Evolutionary conservation across 2,329 filamentous ascomycete genomes (phyloP).

Genomic region (Fusarium sp.): DNA sequence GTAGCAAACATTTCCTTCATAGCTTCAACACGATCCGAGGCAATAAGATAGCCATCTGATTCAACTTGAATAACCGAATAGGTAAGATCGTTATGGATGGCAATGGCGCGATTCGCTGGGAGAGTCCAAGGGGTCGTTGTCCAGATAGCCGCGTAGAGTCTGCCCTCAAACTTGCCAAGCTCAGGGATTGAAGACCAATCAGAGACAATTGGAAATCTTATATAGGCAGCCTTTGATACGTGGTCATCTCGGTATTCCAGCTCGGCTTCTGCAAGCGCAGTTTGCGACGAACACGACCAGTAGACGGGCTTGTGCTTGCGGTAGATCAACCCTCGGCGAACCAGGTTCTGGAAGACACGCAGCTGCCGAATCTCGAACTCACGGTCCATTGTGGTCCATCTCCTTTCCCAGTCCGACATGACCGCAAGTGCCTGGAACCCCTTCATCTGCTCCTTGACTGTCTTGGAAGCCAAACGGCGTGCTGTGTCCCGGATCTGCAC

Average conservation of each 20-base stretch:
- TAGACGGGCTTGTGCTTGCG: slow-evolving; percentile 87
- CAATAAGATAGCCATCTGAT: slow-evolving; percentile 77
- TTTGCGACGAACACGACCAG: slow-evolving; percentile 86
- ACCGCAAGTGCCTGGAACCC: slow-evolving; percentile 82
- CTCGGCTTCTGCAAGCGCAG: slow-evolving; percentile 87
- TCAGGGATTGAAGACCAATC: slow-evolving; percentile 52
- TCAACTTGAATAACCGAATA: slow-evolving; percentile 78
- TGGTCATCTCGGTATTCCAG: slow-evolving; percentile 87
- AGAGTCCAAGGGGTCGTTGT: slow-evolving; percentile 99
- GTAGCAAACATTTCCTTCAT: slow-evolving; percentile 67
- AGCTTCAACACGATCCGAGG: slow-evolving; percentile 77
- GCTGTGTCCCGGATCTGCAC: slow-evolving; percentile 77
- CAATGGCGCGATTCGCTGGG: slow-evolving; percentile 92
- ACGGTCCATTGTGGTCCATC: slow-evolving; percentile 85
- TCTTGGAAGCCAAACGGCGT: slow-evolving; percentile 75
- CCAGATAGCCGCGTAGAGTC: slow-evolving; percentile 91
- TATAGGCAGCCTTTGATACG: slow-evolving; percentile 80
- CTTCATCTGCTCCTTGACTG: slow-evolving; percentile 80
- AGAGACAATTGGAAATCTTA: slow-evolving; percentile 80
- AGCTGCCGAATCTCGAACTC: slow-evolving; percentile 83
- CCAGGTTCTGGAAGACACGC: slow-evolving; percentile 82
- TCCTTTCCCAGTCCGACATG: slow-evolving; percentile 85
- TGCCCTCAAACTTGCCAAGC: slow-evolving; percentile 59
- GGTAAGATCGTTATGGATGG: slow-evolving; percentile 80
- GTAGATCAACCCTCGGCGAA: slow-evolving; percentile 81